Conservation (phyloP, 257 asterid species). For the Apocynum venetum region DNA sequence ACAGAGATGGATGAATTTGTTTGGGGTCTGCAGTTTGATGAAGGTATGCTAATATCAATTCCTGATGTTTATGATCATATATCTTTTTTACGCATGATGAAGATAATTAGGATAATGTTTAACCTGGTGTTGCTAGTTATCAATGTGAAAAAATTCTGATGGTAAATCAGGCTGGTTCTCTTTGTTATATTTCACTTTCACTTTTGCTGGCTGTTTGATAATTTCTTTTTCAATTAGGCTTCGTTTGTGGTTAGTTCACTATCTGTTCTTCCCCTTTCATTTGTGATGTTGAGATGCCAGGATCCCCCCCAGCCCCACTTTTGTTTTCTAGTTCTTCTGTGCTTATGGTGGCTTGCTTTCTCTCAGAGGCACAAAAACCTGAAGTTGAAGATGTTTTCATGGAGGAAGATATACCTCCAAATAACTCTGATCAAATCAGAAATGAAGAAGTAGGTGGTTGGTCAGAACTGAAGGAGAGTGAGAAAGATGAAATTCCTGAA, state of each 20-base stretch:
- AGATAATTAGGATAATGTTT: background rate
- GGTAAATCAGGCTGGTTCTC: background rate
- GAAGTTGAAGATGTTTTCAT: slow-evolving; percentile 82
- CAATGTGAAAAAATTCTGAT: background rate
- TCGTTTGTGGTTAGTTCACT: background rate
- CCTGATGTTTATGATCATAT: background rate
- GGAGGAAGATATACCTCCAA: slow-evolving; percentile 78
- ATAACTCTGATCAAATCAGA: slow-evolving; percentile 48
- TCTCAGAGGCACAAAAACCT: slow-evolving; percentile 63
- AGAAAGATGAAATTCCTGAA: slow-evolving; percentile 39
- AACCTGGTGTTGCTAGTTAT: background rate
- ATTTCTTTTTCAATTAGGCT: background rate
- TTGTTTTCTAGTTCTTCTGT: slow-evolving; percentile 7
- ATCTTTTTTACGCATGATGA: background rate
- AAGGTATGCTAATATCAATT: slow-evolving; percentile 41
- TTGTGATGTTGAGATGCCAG: background rate
- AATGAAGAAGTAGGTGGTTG: slow-evolving; percentile 52
- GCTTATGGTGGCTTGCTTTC: slow-evolving; percentile 11
- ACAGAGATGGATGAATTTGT: slow-evolving; percentile 99
- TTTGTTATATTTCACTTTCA: background rate
- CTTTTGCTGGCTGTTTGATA: background rate
- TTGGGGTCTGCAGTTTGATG: slow-evolving; percentile 92
- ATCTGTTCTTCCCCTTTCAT: background rate
- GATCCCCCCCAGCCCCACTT: no score
- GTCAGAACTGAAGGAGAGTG: slow-evolving; percentile 57